Base-by-base conservation (phyloP, 257 asterid species). In the Knoxia roxburghii region DNA sequence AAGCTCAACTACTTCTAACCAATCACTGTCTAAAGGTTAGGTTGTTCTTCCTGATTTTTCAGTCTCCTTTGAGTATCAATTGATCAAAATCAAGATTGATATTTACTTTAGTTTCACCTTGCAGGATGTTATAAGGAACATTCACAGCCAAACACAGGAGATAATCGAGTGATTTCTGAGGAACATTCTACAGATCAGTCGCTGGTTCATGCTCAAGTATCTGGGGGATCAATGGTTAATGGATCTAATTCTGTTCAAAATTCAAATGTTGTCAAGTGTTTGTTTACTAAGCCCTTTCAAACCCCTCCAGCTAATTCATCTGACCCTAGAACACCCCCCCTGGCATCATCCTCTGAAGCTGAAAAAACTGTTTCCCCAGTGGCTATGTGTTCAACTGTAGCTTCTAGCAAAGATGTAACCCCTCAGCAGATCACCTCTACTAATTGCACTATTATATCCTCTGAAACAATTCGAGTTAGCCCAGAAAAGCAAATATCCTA, bases 271-370 rank as follows among this genome's bases (percentile, higher is more conserved):
- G 91, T 70, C 20, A 94, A 90, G 73, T 86, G 96, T 62, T 76
- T 94, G 81, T 94, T 94, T 84, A 79, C 78, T 72, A 91, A 89
- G 73, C 74, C 77, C 46, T 48, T 77, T 81, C 85, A 80, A 40
- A 77, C 92, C 68, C 84, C 90, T 48, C 84, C 89, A 61, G 54
- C 73, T 56, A 80, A 80, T 75, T 80, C 89, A 26, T 72, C 96
- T 12, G 79, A 84, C 69, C 97, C 97, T 51, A 84, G 85, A 77
- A 94, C 97, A 0, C 99, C 99, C 12, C 90, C 86, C 7, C 80
- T 74, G 41, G 81, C 84, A 72, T 85, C 88, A 69, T 80, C 89
- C 14, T 81, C 95, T 61, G 87, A 84, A 80, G 72, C 86, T 41
- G 90, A 86, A 26, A 88, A 84, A 65, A 71, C 85, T 17, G 49